Evolutionary conservation across 2,329 filamentous ascomycete genomes (phyloP).

Genomic region (Pseudogymnoascus sp.): DNA sequence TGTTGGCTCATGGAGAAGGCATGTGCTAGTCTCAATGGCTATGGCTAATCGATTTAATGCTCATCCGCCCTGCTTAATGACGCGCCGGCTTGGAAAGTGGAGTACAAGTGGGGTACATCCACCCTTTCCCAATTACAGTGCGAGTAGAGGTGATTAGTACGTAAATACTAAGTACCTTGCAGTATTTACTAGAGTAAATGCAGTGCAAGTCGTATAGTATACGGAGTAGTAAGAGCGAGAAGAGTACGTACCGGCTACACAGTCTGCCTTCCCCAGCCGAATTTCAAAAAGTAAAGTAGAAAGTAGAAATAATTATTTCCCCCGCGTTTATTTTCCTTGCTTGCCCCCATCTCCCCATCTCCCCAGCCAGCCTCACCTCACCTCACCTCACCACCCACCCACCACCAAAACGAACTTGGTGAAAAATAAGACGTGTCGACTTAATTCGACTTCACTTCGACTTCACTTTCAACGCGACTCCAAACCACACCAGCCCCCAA

Average conservation of each 20-base stretch:
- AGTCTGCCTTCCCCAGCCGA: slow-evolving; percentile 2
- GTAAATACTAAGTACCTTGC: slow-evolving; percentile 3
- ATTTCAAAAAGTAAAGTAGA: not conserved
- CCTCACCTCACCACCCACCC: not conserved
- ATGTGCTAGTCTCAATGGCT: not conserved
- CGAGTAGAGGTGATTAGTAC: not conserved
- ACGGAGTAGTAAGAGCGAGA: not conserved
- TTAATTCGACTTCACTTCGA: slow-evolving; percentile 1
- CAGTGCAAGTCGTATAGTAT: not conserved
- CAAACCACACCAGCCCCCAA: not conserved
- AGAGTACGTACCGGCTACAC: not conserved
- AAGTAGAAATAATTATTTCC: not conserved
- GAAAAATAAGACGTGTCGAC: not conserved
- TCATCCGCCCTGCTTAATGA: not conserved
- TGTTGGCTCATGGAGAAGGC: not conserved
- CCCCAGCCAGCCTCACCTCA: slow-evolving; percentile 4
- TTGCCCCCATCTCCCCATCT: slow-evolving; percentile 2
- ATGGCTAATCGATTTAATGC: no score
- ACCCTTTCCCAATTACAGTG: not conserved
- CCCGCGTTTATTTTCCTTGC: slow-evolving; percentile 1
- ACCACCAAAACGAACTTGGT: not conserved
- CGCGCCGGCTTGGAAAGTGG: not conserved
- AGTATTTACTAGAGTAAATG: not conserved
- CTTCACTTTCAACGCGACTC: not conserved
- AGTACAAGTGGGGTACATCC: not conserved